Base-by-base conservation (phyloP, 2,329 filamentous ascomycete genomes). In the Botryotinia narcissicola region DNA sequence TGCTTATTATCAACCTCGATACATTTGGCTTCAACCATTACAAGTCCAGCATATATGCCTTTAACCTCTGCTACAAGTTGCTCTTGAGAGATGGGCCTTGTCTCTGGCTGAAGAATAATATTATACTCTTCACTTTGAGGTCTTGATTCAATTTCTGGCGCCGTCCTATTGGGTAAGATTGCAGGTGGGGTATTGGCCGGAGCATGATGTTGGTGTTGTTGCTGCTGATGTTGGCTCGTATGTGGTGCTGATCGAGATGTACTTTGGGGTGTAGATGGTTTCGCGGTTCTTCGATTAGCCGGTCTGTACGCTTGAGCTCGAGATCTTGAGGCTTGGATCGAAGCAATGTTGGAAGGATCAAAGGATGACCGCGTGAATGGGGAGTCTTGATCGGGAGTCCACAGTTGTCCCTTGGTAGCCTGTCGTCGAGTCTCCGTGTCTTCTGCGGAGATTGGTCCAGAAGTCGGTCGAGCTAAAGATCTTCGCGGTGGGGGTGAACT, bases 11-110 rank as follows among this genome's bases (percentile, higher is more conserved):
- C 93, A 1, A 97, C 91, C 71, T 97, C 92, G 0, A 97, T 95
- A 78, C 95, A 94, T 95, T 77, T 96, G 94, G 37, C 88, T 89
- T 80, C 98, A 0, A 97, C 93, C 89, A 96, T 93, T 0, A 94
- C 91, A 0, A 98, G 83, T 0, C 93, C 94, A 0, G 91, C 90
- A 78, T 97, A 97, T 5, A 96, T 96, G 0, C 78, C 78, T 64
- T 80, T 80, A 10, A 79, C 78, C 73, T 80, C 78, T 5, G 78
- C 78, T 48, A 79, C 78, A 12, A 80, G 72, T 66, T 80, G 78
- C 60, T 79, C 78, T 64, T 80, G 77, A 14, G 77, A 78, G 22
- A 80, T 78, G 1, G 78, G 76, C 0, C 90, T 90, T 73, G 84
- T 83, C 0, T 83, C 83, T 6, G 86, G 83, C 0, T 90, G 87